Evolutionary conservation across 495 filamentous ascomycete genomes (phyloP).

Genomic region (Chaetomidium leptoderma): DNA sequence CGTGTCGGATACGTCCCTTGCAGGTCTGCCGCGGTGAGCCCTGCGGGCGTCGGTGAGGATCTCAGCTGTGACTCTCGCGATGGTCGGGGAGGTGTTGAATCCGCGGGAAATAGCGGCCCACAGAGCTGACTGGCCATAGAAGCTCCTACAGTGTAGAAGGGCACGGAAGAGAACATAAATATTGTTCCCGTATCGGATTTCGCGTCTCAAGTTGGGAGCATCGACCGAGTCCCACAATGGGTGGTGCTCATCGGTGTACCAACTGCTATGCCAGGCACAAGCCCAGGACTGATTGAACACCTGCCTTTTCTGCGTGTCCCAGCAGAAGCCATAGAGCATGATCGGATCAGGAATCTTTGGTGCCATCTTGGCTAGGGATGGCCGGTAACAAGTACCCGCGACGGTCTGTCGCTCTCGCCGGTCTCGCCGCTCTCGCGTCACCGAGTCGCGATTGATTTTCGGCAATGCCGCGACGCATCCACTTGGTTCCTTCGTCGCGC

Average conservation of each 20-base stretch:
- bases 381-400: not conserved
- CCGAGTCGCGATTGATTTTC: not conserved
- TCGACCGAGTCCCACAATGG: conserved; percentile 11
- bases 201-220: conserved; percentile 15
- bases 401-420: not conserved
- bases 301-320: conserved; percentile 1
- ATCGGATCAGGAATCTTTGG: conserved; percentile 12
- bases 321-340: conserved; percentile 14
- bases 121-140: conserved; percentile 14
- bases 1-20: conserved; percentile 14
- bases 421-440: not conserved
- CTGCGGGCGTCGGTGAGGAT: conserved; percentile 22
- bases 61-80: conserved; percentile 5
- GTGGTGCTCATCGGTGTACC: conserved; percentile 14
- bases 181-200: conserved; percentile 31
- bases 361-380: not conserved
- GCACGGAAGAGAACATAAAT: conserved; percentile 25
- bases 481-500: not conserved
- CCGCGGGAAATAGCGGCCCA: conserved; percentile 21
- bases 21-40: conserved; percentile 3
- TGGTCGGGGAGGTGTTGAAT: conserved; percentile 13
- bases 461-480: not conserved
- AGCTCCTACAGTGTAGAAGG: conserved; percentile 10
- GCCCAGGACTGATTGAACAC: conserved; percentile 17
- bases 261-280: conserved; percentile 14